Conservation (phyloP, 2,329 filamentous ascomycete species). For the Aspergillus phoenicis region DNA sequence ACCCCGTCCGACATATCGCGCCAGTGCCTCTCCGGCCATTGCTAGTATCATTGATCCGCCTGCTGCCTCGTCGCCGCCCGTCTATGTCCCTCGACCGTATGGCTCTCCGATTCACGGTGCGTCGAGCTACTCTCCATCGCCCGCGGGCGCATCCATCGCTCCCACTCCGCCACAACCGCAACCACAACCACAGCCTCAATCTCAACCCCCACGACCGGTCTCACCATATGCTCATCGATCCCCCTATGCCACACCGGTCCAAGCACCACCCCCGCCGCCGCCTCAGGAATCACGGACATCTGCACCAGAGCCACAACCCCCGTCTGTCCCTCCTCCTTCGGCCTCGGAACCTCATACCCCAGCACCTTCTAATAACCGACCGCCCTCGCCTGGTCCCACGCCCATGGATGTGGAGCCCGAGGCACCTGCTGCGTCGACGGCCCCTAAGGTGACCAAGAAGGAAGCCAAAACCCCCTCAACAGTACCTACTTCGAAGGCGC, state of each 20-base stretch:
- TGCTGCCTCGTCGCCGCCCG: conserved; percentile 34
- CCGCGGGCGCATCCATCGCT: conserved; percentile 28
- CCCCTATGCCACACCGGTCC: conserved; percentile 26
- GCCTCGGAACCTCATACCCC: neutral
- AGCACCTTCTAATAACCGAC: conserved; percentile 20
- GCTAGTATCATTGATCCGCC: conserved; percentile 81
- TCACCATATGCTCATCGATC: conserved; percentile 30
- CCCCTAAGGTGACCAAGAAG: conserved; percentile 38
- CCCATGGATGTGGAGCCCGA: conserved; percentile 41
- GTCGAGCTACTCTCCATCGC: conserved; percentile 28
- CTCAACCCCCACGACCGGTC: conserved; percentile 13
- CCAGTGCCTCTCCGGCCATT: conserved; percentile 90
- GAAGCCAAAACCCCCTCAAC: conserved; percentile 47
- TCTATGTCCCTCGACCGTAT: conserved; percentile 33
- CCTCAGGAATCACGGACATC: conserved; percentile 23
- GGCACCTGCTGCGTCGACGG: conserved; percentile 21
- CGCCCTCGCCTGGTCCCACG: conserved; percentile 26
- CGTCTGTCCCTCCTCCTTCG: conserved; percentile 9
- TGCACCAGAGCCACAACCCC: conserved; percentile 18
- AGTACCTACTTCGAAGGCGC: conserved; percentile 54
- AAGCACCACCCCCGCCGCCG: conserved; percentile 21
- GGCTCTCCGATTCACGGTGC: conserved; percentile 32
- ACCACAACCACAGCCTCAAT: conserved; percentile 27
- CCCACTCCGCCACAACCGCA: conserved; percentile 27
- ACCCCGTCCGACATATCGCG: conserved; percentile 59